Evolutionary conservation across 164 flowering plant species (phyloP), one percentile per base, ranked within the genome.

Genomic region (Tetrastigma voinierianum): DNA sequence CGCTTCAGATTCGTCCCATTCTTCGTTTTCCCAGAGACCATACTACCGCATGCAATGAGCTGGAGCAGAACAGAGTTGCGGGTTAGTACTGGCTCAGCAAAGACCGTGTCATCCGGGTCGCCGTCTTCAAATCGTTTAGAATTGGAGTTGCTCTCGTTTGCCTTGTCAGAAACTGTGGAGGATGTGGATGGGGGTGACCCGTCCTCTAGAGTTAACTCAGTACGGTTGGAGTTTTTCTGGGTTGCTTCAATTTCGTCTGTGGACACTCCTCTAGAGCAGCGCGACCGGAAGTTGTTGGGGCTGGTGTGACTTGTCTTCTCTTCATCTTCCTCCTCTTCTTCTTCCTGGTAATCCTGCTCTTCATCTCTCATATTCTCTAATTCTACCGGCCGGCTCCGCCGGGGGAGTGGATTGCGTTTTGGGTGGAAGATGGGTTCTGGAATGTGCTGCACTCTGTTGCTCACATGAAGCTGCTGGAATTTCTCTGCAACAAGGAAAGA

Each of bases 1-100:
- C 59, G 67, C 70, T 65, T 72, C 61, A 66, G 10, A n/a, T 17
- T n/a, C 16, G 76, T 67, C 18, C 46, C 59, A 21, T 46, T 78
- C 70, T 78, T 82, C n/a, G 74, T 70, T 47, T 70, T 79, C 0
- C 66, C 51, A 18, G 70, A 74, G 15, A 64, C 59, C 4, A 78
- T 74, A 74, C 86, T 77, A 0, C 95, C 96, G 19, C 98, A 93
- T 0, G 96, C 76, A 15, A 93, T 85, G 51, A 93, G 80, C 51
- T 85, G 91, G 16, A 90, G 76, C 57, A 90, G 77, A 45, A 83
- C 83, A 44, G 95, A 83, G 79, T 79, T 75, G 17, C 95, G 78
- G 54, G 72, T 70, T 59, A 77, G 64, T 51, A 25, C 58, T 8
- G 72, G 18, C 40, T 64, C 68, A n/a, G 52, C 46, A 13, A 40